phyloP scores from a whole-genome alignment of 2,329 filamentous ascomycete species.

The Microdochium paspali region DNA sequence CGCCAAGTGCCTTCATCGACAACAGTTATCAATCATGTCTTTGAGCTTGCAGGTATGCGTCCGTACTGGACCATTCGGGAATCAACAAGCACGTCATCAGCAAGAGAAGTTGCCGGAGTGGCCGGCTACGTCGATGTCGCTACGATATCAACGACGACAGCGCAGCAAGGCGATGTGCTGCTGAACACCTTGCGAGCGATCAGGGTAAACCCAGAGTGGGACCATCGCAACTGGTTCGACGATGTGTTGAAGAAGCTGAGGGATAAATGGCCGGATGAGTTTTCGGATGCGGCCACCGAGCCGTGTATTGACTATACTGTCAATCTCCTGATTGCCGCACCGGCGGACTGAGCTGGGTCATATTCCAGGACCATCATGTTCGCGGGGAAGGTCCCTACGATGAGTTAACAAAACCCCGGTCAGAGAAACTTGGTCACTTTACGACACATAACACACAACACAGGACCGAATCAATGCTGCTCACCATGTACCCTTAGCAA shows the following conservation, averaged over 20 bases:
- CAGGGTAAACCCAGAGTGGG: not conserved
- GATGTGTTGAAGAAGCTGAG: not conserved
- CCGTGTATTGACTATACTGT: not conserved
- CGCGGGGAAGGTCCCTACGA: too few species aligned
- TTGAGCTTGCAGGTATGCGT: not conserved
- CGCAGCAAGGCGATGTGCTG: not conserved
- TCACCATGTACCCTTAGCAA: too few species aligned
- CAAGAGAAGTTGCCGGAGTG: not conserved
- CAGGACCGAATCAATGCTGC: too few species aligned
- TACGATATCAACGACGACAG: not conserved
- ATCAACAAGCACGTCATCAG: not conserved
- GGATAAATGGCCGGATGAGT: not conserved
- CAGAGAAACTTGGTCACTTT: too few species aligned
- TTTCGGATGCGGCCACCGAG: not conserved
- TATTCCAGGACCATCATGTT: too few species aligned
- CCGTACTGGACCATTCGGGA: not conserved
- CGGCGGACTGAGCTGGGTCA: not conserved
- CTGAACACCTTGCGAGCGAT: not conserved
- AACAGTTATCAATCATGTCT: not conserved
- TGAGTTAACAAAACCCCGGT: too few species aligned
- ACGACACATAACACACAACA: too few species aligned
- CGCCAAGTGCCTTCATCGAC: not conserved
- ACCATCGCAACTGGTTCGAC: not conserved
- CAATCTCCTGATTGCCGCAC: not conserved
- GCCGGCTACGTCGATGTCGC: not conserved